These are phyloP conservation scores for Microcera coccophila DNA, from an alignment of 2,329 filamentous ascomycete genomes.

Conservation along the genomic window DNA sequence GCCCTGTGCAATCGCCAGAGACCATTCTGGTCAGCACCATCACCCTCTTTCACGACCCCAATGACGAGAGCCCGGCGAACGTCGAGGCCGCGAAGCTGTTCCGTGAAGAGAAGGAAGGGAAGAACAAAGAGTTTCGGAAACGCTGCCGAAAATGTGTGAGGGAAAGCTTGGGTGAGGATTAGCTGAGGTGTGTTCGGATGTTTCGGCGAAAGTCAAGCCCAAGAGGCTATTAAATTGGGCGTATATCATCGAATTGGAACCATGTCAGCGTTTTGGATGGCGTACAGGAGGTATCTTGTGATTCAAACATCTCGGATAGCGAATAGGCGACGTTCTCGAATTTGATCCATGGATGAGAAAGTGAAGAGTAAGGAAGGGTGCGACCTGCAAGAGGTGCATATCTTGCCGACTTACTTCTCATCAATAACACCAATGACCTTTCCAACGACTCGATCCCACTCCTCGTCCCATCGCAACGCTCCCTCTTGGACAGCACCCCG, in stretches of 20 bases:
- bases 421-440: constrained; percentile 56
- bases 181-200: constrained; percentile 1
- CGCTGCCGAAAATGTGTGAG: constrained; percentile 73
- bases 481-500: constrained; percentile 72
- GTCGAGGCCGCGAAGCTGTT: constrained; percentile 87
- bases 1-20: constrained; percentile 89
- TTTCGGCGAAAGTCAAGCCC: background rate
- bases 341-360: too few species aligned
- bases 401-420: constrained; percentile 7
- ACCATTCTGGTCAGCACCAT: constrained; percentile 91
- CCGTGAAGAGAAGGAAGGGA: constrained; percentile 67
- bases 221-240: constrained; percentile 7
- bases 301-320: too few species aligned
- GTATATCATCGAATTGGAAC: constrained; percentile 7
- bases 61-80: constrained; percentile 93
- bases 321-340: too few species aligned
- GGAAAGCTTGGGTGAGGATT: constrained; percentile 75
- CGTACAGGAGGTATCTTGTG: constrained; percentile 18
- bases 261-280: constrained; percentile 16
- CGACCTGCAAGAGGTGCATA: constrained; percentile 10
- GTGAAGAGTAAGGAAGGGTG: too few species aligned
- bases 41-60: constrained; percentile 85
- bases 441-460: constrained; percentile 84
- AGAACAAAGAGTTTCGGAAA: constrained; percentile 69
- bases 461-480: constrained; percentile 77